Evolutionary conservation across 257 asterid genomes (phyloP), one percentile per base, ranked within the genome.

Genomic region (Oldenlandia corymbosa): DNA sequence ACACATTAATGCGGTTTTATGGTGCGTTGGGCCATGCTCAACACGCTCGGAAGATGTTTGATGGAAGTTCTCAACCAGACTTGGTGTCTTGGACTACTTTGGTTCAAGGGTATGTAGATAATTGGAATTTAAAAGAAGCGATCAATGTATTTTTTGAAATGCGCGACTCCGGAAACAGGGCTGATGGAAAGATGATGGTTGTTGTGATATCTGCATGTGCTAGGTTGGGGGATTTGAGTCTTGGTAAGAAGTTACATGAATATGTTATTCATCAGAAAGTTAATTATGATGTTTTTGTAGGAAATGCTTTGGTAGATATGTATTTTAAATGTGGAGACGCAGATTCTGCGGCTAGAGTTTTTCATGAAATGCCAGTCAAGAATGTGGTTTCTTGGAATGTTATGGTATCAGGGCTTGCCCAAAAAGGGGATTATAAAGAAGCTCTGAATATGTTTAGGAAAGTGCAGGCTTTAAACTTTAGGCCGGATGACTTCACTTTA

Each of bases 361-460:
- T 80, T 30, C 26, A 58, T n/a, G 70, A 68, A 62, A 80, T 76
- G 76, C 76, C 74, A 0, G 32, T 39, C 58, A 73, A 52, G 70
- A 79, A 78, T 63, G 82, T 73, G 46, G 72, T 73, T 67, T 76
- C 84, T 45, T 81, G 84, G 84, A 80, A 80, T 59, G 62, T 72
- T 21, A 51, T 80, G 69, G 65, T 80, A 43, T 76, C 75, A n/a
- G 80, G 85, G 57, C 56, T 76, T 50, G 71, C 68, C 30, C 78
- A 71, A 42, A 73, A 64, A 9, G 75, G 76, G 30, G 70, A 70
- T 14, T 76, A 67, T 30, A 58, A 52, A 60, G 69, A 73, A 66
- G 76, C 85, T 14, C 30, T 80, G 64, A 47, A n/a, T 31, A 41
- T 55, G 42, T 80, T 80, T 31, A 58, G 31, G 17, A 31, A 68